Base-by-base conservation (phyloP, 2,329 filamentous ascomycete species). In the Teratosphaeria nubilosa region DNA sequence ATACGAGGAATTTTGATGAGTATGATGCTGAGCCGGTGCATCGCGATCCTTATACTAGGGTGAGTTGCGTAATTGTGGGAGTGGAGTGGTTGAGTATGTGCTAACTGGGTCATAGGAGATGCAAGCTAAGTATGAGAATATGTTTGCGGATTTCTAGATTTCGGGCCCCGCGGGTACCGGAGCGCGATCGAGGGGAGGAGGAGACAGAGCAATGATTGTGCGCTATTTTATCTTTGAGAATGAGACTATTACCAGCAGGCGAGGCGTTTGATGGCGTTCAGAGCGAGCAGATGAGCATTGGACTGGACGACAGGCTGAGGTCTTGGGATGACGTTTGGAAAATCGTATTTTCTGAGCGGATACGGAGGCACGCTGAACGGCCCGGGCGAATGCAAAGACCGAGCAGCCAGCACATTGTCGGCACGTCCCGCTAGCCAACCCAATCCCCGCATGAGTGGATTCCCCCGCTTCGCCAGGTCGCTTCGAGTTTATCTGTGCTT, bases 1-100 rank as follows among this genome's bases (percentile, higher is more conserved):
- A 92, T 68, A 86, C 88, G 20, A 81, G 88, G 68, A 92, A 90
- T 70, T 94, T 92, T 68, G 89, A 92, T 67, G 80, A 86, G 50
- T 94, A 92, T 66, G 86, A 88, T n/a, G 86, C 90, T 60, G 86
- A 91, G 68, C 84, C 86, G 59, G 82, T 78, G 56, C 79, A 80
- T 53, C 77, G 81, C 58, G 85, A 87, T 45, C 75, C 77, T 58
- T 91, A 91, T 67, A 87, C 85, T 3, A 79, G 83, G 64, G 69
- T 70, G 56, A 56, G 64, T 58, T 7, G 9, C 16, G 2, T 7
- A 5, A 9, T 16, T 13, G 22, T 16, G 24, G 14, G 51, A 2
- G 1, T 27, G 7, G 22, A 53, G 51, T 6, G 1, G 24, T 22
- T 30, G 51, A 13, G 51, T 27, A 20, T 16, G 14, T 50, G 54